Evolutionary conservation across 192 early-diverging fungal genomes (phyloP), one percentile per base, ranked within the genome.

Genomic region (Cetraspora pellucida): DNA sequence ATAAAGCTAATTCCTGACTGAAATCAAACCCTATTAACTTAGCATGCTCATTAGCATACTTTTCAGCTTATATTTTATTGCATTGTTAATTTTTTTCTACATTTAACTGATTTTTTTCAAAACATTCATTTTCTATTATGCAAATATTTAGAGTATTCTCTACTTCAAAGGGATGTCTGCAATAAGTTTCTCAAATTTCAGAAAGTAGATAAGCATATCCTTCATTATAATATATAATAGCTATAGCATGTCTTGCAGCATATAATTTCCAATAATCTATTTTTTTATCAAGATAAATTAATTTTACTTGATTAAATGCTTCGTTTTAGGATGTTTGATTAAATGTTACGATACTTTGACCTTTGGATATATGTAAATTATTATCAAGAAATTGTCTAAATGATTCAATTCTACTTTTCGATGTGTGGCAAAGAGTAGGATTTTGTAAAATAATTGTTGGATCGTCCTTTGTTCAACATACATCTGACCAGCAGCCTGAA

Each of bases 201-300:
- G 5, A 37, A 37, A 37, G 31, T 37, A 37, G 5, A 37, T 27
- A 59, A 27, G 21, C 23, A 27, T 27, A 27, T 4, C 19, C 16
- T 54, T 60, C 23, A 60, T 25, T 60, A 60, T 60, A 60, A 23
- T 60, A 23, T 9, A 60, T 17, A 60, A 60, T 11, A 60, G 58
- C 58, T 0, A 60, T 11, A 11, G 25, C 58, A 60, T 60, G 25
- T 0, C 21, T 0, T 60, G 21, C 23, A 27, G 3, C 5, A 10
- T 60, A 60, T 23, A 23, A 23, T 60, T 60, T 60, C 58, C 23
- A 60, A 60, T 60, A 60, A 60, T 60, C 58, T 23, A 60, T 60
- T 60, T 60, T 60, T 60, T 60, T 60, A 60, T 60, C 58, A 2
- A 8, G 23, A 60, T 23, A 60, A 0, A 17, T 23, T 0, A 60